phyloP scores from a whole-genome alignment of 1,139 yeast species.

The Geotrichum klebahnii region DNA sequence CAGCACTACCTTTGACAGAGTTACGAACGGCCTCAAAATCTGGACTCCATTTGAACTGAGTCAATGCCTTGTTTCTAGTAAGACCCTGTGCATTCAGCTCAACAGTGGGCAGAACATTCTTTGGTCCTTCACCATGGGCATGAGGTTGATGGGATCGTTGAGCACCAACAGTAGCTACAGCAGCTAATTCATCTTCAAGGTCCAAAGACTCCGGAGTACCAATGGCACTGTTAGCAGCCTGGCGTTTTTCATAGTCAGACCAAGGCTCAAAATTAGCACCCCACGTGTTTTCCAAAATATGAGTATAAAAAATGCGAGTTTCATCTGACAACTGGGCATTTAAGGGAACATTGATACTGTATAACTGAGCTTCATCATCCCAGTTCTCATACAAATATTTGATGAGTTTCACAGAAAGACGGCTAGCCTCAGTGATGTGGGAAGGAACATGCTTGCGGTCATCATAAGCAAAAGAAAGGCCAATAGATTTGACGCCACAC shows the following conservation, averaged over 20 bases:
- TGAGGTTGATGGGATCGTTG: conserved; percentile 4
- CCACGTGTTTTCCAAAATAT: conserved; percentile 79
- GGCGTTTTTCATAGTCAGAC: conserved; percentile 20
- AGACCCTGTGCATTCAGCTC: conserved; percentile 17
- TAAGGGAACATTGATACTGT: conserved; percentile 81
- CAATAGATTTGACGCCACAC: conserved; percentile 70
- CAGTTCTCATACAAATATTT: conserved; percentile 57
- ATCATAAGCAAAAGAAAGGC: conserved; percentile 75
- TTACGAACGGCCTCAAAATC: conserved; percentile 67
- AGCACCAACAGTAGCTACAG: conserved; percentile 18
- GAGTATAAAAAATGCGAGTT: conserved; percentile 67
- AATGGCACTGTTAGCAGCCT: conserved; percentile 1
- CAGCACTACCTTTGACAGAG: conserved; percentile 50
- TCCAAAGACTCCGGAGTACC: conserved; percentile 12
- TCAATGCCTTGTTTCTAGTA: conserved; percentile 22
- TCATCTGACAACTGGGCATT: conserved; percentile 47
- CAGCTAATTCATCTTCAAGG: conserved; percentile 19
- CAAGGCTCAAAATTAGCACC: conserved; percentile 49
- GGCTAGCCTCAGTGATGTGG: conserved; percentile 62
- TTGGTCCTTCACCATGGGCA: conserved; percentile 16
- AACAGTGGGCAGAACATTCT: conserved; percentile 15
- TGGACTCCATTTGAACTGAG: conserved; percentile 73
- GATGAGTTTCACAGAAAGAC: conserved; percentile 59
- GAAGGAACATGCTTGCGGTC: conserved; percentile 51
- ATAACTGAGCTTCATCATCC: conserved; percentile 58